These are phyloP conservation scores for Xylaria venustula DNA, from an alignment of 495 filamentous ascomycete genomes.

Conservation along the genomic window DNA sequence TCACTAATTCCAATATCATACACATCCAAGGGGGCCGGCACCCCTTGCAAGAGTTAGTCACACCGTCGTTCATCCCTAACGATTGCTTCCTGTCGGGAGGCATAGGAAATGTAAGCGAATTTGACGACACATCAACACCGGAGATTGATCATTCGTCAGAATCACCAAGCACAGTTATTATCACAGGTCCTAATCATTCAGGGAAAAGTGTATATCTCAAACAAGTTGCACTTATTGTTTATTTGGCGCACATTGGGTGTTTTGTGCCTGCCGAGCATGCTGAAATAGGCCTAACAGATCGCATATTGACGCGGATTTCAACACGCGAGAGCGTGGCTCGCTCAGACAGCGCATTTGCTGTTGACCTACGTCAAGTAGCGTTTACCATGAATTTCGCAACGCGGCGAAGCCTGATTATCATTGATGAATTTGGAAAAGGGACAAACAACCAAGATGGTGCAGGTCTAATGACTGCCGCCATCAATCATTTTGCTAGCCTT, in stretches of 20 bases:
- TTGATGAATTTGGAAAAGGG: constrained; percentile 97
- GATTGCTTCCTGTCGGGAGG: constrained; percentile 72
- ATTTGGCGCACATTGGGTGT: constrained; percentile 89
- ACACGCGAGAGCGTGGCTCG: constrained; percentile 83
- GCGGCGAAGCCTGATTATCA: constrained; percentile 71
- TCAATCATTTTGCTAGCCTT: constrained; percentile 68
- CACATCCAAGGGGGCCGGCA: constrained; percentile 82
- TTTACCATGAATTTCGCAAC: constrained; percentile 78
- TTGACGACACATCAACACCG: background rate
- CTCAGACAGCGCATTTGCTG: constrained; percentile 90
- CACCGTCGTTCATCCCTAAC: constrained; percentile 84
- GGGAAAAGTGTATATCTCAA: constrained; percentile 97
- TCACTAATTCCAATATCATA: constrained; percentile 72
- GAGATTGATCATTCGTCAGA: constrained; percentile 8
- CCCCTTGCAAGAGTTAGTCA: constrained; percentile 83
- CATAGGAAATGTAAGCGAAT: constrained; percentile 12
- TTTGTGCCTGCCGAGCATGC: constrained; percentile 83
- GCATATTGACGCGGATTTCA: constrained; percentile 84
- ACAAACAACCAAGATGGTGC: constrained; percentile 81
- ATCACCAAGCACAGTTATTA: constrained; percentile 69
- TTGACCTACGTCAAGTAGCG: constrained; percentile 86
- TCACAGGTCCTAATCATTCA: constrained; percentile 95
- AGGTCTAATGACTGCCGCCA: constrained; percentile 78
- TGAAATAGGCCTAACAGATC: constrained; percentile 84
- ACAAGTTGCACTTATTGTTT: constrained; percentile 91